Base-by-base conservation (phyloP, 2,329 filamentous ascomycete species). In the Stagonosporopsis rhizophila region DNA sequence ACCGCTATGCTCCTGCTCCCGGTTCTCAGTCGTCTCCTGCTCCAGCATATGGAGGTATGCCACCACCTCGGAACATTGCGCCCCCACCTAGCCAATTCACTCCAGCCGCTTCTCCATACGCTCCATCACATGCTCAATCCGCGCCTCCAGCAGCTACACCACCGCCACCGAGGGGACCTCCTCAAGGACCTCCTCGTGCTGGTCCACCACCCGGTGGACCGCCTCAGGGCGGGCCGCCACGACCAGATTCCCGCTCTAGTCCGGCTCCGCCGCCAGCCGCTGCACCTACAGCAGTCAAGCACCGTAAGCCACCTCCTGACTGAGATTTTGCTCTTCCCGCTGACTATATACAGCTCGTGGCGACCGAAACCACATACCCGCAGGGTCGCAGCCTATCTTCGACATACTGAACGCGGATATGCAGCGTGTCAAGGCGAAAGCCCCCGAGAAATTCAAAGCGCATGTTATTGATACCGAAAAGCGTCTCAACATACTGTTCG, bases 381-480 rank as follows among this genome's bases (percentile, higher is more conserved):
- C 86, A 12, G 82, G 82, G 47, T 91, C 94, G 14, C 87, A 89
- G 72, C 87, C 86, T 45, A 83, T 99, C 65, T 92, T 90, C 50
- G 90, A 96, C 48, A 85, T 96, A 34, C 83, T 99, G 44, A 88
- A 82, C 50, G 84, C 85, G 28, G 94, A 98, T 67, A 92, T 98
- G 86, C 88, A 94, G 68, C 90, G 92, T 30, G 90, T 99, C 52
- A 93, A 93, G 57, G 80, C 87, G 28, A 89, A 91, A 65, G 95
- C 95, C 0, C 95, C 95, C 17, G 82, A 89, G n/a, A 88, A 89
- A 15, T 97, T 95, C 79, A 89, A 91, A 61, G 84, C 88, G 14
- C 93, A 98, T 74, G 92, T 99, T 19, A 90, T 92, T 68, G 95
- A 98, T 74, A 95, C 93, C 2, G 91, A 96, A 75, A 96, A 96